A percentile compares a stretch with the other conserved stretches of the same genome.
phyloP scores from a whole-genome alignment of 805 yeast genomes.

The Schizosaccharomyces pombe region DNA sequence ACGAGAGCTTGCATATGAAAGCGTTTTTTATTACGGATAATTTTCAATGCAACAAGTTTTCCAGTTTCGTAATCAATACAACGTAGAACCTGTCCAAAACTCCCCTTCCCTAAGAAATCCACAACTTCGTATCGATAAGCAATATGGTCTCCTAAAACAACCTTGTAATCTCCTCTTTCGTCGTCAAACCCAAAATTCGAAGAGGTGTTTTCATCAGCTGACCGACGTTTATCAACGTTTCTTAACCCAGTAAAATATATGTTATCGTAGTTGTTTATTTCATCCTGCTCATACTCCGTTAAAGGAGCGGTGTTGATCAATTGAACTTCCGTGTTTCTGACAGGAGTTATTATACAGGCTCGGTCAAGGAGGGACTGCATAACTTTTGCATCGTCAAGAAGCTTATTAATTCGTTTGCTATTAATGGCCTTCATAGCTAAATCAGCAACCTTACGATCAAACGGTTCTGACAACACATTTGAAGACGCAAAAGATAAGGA shows the following conservation, averaged over 20 bases:
- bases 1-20: constrained; percentile 58
- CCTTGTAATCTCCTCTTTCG: constrained; percentile 33
- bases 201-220: background rate
- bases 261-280: background rate
- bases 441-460: background rate
- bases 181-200: constrained; percentile 49
- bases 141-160: constrained; percentile 41
- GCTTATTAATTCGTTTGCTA: background rate
- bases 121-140: constrained; percentile 48
- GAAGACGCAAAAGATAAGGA: background rate
- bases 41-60: constrained; percentile 43
- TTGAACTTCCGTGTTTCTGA: background rate
- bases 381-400: background rate
- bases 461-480: background rate
- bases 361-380: background rate
- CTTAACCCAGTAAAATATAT: constrained; percentile 1
- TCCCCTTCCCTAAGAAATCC: constrained; percentile 44
- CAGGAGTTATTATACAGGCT: background rate
- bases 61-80: constrained; percentile 44
- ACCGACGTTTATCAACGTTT: background rate
- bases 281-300: background rate
- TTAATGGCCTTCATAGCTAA: constrained; percentile 1
- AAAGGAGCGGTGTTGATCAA: background rate
- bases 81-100: constrained; percentile 56
- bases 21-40: constrained; percentile 47